phyloP scores from a whole-genome alignment of 257 asterid species.

The Jaltomata sinuosa region DNA sequence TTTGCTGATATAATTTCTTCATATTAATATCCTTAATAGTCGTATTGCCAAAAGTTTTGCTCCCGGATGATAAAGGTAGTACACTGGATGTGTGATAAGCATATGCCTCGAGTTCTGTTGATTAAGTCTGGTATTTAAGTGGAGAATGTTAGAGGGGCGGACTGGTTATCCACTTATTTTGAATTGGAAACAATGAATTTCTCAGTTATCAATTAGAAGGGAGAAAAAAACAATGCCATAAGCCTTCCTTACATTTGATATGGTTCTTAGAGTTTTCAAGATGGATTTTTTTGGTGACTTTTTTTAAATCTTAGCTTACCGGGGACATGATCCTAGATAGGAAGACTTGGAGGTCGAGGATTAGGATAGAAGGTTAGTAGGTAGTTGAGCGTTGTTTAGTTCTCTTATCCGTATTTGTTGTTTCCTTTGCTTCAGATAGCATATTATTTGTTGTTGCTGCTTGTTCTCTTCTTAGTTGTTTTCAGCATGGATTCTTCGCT shows the following conservation, averaged over 20 bases:
- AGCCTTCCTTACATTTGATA: not conserved
- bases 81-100: not conserved
- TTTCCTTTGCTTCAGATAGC: too few relatives aligned
- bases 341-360: too few relatives aligned
- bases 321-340: too few relatives aligned
- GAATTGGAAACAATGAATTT: not conserved
- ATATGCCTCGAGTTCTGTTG: not conserved
- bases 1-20: not conserved
- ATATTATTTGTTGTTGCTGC: too few relatives aligned
- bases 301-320: not conserved
- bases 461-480: too few relatives aligned
- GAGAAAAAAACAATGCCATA: not conserved
- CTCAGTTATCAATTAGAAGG: not conserved
- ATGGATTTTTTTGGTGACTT: not conserved
- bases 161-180: not conserved
- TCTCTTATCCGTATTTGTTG: too few relatives aligned
- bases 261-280: not conserved
- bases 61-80: not conserved
- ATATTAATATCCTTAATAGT: not conserved
- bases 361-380: too few relatives aligned
- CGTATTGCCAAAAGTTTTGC: not conserved
- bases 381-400: too few relatives aligned
- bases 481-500: too few relatives aligned
- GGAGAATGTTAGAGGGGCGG: not conserved
- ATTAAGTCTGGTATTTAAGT: not conserved